Conservation (phyloP, 805 yeast genomes). For the Zygotorulaspora florentina region DNA sequence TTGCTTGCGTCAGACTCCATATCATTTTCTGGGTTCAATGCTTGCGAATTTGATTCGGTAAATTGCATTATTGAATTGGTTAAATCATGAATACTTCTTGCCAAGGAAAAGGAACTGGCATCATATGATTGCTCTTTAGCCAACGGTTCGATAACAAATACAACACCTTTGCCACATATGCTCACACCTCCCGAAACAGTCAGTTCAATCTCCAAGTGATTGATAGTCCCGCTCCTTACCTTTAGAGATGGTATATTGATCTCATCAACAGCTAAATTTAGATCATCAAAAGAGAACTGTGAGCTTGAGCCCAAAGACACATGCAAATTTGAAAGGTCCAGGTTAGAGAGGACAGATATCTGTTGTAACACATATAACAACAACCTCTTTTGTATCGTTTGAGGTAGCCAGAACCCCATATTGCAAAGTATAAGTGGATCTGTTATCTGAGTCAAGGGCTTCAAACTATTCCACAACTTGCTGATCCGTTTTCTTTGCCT, state of each 20-base stretch:
- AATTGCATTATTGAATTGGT: slow-evolving; percentile 48
- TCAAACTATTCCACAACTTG: too few relatives aligned
- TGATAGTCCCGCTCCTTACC: slow-evolving; percentile 58
- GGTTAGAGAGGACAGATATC: slow-evolving; percentile 72
- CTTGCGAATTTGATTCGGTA: slow-evolving; percentile 26
- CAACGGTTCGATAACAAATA: slow-evolving; percentile 31
- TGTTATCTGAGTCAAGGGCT: not conserved
- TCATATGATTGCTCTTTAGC: slow-evolving; percentile 19
- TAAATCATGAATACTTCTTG: slow-evolving; percentile 70
- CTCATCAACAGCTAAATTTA: slow-evolving; percentile 68
- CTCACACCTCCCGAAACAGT: slow-evolving; percentile 69
- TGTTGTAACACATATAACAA: slow-evolving; percentile 77
- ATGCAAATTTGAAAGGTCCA: slow-evolving; percentile 76
- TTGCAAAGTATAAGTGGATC: not conserved
- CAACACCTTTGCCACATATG: slow-evolving; percentile 54
- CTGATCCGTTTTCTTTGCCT: too few relatives aligned
- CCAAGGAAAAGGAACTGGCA: slow-evolving; percentile 46
- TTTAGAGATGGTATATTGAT: slow-evolving; percentile 60
- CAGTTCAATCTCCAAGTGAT: slow-evolving; percentile 51
- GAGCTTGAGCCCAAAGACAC: slow-evolving; percentile 64
- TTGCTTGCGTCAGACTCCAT: slow-evolving; percentile 17
- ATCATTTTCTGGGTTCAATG: slow-evolving; percentile 14
- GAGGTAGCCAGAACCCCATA: slow-evolving; percentile 66
- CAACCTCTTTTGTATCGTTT: slow-evolving; percentile 76
- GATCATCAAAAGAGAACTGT: slow-evolving; percentile 51